phyloP scores from a whole-genome alignment of 2,329 filamentous ascomycete species.

The Emydomyces testavorans region DNA sequence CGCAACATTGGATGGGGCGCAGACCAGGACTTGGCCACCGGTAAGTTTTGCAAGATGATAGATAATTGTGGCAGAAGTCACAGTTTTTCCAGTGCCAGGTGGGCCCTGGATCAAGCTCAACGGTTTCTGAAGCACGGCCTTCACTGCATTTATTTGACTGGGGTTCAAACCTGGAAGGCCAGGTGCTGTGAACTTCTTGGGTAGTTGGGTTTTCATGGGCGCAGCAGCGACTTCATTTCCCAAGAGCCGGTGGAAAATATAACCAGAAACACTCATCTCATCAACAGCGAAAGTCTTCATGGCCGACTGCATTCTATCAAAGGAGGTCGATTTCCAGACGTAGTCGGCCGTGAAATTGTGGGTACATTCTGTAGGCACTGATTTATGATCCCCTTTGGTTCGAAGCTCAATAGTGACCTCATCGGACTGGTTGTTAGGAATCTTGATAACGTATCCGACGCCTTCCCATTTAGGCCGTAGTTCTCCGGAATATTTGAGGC shows the following conservation, averaged over 20 bases:
- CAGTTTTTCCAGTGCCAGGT: conserved; percentile 94
- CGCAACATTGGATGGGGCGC: conserved; percentile 93
- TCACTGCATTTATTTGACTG: conserved; percentile 93
- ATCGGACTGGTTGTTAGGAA: conserved; percentile 97
- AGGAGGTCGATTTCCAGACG: conserved; percentile 98
- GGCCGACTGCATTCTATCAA: conserved; percentile 96
- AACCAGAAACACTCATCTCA: conserved; percentile 95
- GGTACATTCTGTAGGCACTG: conserved; percentile 87
- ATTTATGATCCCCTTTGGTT: conserved; percentile 90
- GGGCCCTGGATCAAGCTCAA: conserved; percentile 93
- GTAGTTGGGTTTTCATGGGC: conserved; percentile 89
- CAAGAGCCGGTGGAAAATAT: conserved; percentile 93
- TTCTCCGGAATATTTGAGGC: conserved; percentile 90
- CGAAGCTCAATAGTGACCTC: conserved; percentile 92
- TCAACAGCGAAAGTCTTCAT: conserved; percentile 99
- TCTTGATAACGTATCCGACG: conserved; percentile 97
- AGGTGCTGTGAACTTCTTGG: conserved; percentile 93
- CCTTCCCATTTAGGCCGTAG: conserved; percentile 88
- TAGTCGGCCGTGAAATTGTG: conserved; percentile 98
- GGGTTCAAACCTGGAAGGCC: conserved; percentile 88
- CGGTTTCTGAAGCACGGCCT: conserved; percentile 84
- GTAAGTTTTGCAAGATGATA: conserved; percentile 95
- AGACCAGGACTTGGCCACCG: conserved; percentile 87
- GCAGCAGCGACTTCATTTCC: conserved; percentile 90
- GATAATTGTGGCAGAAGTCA: conserved; percentile 96